Evolutionary conservation across 1,139 yeast species (phyloP).

Genomic region (Blastobotrys illinoisensis): DNA sequence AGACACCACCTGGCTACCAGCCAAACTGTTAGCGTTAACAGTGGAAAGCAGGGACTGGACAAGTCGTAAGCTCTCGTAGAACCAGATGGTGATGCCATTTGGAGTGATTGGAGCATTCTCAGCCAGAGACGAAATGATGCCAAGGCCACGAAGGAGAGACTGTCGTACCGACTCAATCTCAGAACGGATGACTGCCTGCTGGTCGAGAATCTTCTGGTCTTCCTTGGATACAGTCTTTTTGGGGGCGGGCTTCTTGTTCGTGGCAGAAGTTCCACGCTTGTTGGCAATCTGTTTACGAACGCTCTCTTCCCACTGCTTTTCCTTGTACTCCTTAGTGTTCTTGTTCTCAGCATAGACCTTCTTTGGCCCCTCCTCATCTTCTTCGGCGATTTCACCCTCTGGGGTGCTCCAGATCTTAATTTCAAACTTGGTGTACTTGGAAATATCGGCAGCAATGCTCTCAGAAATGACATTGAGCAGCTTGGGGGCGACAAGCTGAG

Average conservation of each 20-base stretch:
- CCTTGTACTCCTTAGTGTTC: constrained; percentile 77
- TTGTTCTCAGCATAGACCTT: constrained; percentile 41
- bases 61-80: constrained; percentile 51
- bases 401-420: constrained; percentile 60
- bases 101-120: constrained; percentile 47
- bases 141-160: constrained; percentile 45
- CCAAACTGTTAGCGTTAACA: constrained; percentile 30
- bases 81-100: constrained; percentile 72
- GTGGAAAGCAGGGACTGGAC: constrained; percentile 40
- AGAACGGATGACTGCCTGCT: constrained; percentile 53
- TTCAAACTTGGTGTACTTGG: constrained; percentile 31
- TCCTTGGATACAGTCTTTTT: constrained; percentile 62
- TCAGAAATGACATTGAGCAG: constrained; percentile 34
- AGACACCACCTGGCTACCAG: constrained; percentile 28
- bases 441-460: constrained; percentile 19
- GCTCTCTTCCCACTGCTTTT: constrained; percentile 83
- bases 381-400: constrained; percentile 66
- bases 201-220: constrained; percentile 62
- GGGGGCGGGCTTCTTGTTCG: constrained; percentile 27
- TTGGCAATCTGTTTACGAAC: constrained; percentile 71
- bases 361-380: constrained; percentile 44
- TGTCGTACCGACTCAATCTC: constrained; percentile 39
- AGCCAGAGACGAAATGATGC: constrained; percentile 50
- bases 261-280: constrained; percentile 25
- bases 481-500: constrained; percentile 51